Percentiles rank a stretch among this genome's conserved stretches.
These are phyloP conservation scores for Macadamia integrifolia DNA, from an alignment of 164 flowering plant species.

Conservation along the genomic window DNA sequence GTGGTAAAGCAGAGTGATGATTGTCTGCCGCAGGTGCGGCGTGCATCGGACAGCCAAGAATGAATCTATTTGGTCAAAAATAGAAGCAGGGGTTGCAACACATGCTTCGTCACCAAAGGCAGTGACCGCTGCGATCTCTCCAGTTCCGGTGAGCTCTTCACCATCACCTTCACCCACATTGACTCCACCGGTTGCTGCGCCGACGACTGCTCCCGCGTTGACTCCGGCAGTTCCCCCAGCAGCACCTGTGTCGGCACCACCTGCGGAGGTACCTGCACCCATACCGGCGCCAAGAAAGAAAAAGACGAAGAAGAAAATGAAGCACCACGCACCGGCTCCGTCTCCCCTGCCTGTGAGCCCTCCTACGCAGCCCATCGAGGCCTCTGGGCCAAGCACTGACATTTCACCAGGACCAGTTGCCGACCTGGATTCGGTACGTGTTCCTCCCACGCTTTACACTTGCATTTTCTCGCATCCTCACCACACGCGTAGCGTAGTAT, in stretches of 20 bases:
- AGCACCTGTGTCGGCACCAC: background rate
- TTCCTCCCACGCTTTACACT: background rate
- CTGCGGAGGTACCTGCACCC: slow-evolving; percentile 34
- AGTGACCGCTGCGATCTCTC: slow-evolving; percentile 16
- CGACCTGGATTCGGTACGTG: slow-evolving; percentile 25
- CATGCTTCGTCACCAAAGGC: slow-evolving; percentile 27
- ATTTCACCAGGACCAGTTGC: slow-evolving; percentile 26
- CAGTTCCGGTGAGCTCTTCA: slow-evolving; percentile 19
- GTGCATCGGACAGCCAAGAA: no score
- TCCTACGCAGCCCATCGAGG: slow-evolving; percentile 30
- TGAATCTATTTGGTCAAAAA: no score
- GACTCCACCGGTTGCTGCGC: background rate
- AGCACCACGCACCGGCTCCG: slow-evolving; percentile 28
- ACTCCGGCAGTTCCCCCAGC: background rate
- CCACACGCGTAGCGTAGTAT: no score
- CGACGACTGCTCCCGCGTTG: slow-evolving; percentile 6
- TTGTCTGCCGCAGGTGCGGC: no score
- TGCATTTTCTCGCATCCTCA: no score
- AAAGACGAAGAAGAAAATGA: slow-evolving; percentile 16
- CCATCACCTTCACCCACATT: slow-evolving; percentile 17
- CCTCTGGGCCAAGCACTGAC: slow-evolving; percentile 27
- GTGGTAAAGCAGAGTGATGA: no score
- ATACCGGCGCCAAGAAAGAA: slow-evolving; percentile 36
- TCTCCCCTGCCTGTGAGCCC: slow-evolving; percentile 20
- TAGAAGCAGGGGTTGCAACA: background rate